phyloP scores from a whole-genome alignment of 2,329 filamentous ascomycete species.

The Colletotrichum sp. region DNA sequence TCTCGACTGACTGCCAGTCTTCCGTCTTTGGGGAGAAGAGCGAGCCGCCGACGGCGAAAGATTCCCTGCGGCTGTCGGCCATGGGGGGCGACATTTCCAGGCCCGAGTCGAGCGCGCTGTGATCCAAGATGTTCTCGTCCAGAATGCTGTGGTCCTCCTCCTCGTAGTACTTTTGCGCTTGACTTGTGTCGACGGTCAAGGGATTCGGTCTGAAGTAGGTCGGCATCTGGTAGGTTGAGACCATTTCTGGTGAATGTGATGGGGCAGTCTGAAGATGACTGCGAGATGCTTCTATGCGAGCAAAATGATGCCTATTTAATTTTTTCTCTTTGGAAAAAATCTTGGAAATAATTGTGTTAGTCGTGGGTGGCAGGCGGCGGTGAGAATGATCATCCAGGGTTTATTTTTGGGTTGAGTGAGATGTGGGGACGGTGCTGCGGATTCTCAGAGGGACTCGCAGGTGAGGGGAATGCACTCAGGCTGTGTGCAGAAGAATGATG shows the following conservation, averaged over 20 bases:
- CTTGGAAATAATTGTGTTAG: constrained; percentile 14
- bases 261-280: constrained; percentile 28
- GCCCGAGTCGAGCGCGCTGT: constrained; percentile 63
- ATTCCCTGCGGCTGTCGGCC: constrained; percentile 67
- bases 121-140: constrained; percentile 66
- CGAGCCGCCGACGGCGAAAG: constrained; percentile 61
- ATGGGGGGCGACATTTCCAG: constrained; percentile 69
- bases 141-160: constrained; percentile 65
- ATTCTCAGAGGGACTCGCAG: constrained; percentile 11
- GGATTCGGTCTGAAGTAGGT: constrained; percentile 54
- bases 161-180: constrained; percentile 63
- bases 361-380: constrained; percentile 10
- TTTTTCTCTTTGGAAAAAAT: neutral
- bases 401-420: constrained; percentile 21
- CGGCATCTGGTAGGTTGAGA: constrained; percentile 56
- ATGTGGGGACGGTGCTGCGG: constrained; percentile 10
- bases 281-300: constrained; percentile 4
- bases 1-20: constrained; percentile 68
- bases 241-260: constrained; percentile 40
- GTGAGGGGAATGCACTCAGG: neutral
- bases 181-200: constrained; percentile 58
- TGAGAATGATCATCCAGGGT: constrained; percentile 15
- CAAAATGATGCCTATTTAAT: constrained; percentile 5
- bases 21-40: constrained; percentile 71
- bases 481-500: neutral